Evolutionary conservation across 2,329 filamentous ascomycete species (phyloP).

Genomic region (Penicillium sp.): DNA sequence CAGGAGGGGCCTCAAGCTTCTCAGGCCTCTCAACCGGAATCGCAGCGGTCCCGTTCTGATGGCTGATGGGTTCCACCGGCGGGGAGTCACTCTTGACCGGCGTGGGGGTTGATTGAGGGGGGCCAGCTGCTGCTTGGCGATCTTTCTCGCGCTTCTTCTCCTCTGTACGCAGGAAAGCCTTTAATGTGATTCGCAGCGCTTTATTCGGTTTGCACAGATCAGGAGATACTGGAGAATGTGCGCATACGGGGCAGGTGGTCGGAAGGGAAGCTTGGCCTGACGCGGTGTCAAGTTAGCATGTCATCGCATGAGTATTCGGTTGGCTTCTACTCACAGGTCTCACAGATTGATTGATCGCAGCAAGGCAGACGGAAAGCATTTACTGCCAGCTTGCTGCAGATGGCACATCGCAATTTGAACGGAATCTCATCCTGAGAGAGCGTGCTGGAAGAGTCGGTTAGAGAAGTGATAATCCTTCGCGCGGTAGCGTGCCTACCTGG

Average conservation of each 20-base stretch:
- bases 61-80: constrained; percentile 14
- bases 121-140: constrained; percentile 42
- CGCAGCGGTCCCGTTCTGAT: constrained; percentile 22
- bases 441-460: constrained; percentile 54
- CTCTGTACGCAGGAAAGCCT: constrained; percentile 83
- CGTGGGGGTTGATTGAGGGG: constrained; percentile 26
- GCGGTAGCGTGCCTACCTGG: constrained; percentile 31
- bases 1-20: constrained; percentile 7
- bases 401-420: constrained; percentile 92
- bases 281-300: not conserved
- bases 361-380: constrained; percentile 91
- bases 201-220: constrained; percentile 88
- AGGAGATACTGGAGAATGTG: constrained; percentile 80
- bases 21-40: constrained; percentile 5
- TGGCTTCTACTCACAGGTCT: constrained; percentile 65
- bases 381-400: constrained; percentile 84
- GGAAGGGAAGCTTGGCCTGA: constrained; percentile 72
- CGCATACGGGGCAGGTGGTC: constrained; percentile 84
- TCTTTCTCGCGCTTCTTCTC: constrained; percentile 80
- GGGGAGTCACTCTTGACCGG: constrained; percentile 21
- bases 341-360: constrained; percentile 93
- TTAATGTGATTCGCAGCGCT: constrained; percentile 84
- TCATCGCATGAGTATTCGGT: not conserved
- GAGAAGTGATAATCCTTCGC: not conserved
- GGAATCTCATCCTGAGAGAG: constrained; percentile 81